Conservation (phyloP, 2,329 filamentous ascomycete species). For the Fusarium praegraminearum region DNA sequence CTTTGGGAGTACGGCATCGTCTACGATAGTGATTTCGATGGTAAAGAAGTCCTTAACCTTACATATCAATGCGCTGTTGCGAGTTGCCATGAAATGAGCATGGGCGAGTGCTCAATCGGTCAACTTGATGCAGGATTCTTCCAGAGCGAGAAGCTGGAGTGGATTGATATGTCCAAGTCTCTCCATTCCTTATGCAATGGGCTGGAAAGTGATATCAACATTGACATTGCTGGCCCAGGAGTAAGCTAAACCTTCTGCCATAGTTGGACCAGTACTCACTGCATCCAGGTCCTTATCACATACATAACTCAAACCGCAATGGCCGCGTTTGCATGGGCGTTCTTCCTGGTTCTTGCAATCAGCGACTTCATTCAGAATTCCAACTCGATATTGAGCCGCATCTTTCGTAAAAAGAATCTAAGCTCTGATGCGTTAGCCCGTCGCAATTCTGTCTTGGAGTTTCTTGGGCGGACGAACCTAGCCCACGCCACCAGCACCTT, state of each 20-base stretch:
- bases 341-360: neutral
- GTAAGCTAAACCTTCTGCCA: neutral
- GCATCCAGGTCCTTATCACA: slow-evolving; percentile 10
- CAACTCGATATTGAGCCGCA: fast-evolving
- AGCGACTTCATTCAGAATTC: neutral
- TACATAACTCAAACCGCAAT: slow-evolving; percentile 26
- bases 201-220: slow-evolving; percentile 14
- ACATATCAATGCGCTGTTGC: slow-evolving; percentile 22
- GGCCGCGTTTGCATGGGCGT: slow-evolving; percentile 8
- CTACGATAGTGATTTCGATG: neutral
- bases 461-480: neutral
- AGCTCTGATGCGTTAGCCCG: neutral
- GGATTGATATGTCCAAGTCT: slow-evolving; percentile 2
- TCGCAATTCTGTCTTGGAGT: neutral
- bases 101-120: slow-evolving; percentile 8
- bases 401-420: neutral
- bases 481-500: slow-evolving; percentile 15
- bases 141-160: neutral
- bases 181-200: neutral
- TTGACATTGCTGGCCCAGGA: slow-evolving; percentile 28
- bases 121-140: neutral
- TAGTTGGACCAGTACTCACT: neutral
- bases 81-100: slow-evolving; percentile 7
- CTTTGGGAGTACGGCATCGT: neutral
- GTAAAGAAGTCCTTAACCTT: neutral